phyloP scores from a whole-genome alignment of 2,329 filamentous ascomycete species.

The Talaromyces sp. region DNA sequence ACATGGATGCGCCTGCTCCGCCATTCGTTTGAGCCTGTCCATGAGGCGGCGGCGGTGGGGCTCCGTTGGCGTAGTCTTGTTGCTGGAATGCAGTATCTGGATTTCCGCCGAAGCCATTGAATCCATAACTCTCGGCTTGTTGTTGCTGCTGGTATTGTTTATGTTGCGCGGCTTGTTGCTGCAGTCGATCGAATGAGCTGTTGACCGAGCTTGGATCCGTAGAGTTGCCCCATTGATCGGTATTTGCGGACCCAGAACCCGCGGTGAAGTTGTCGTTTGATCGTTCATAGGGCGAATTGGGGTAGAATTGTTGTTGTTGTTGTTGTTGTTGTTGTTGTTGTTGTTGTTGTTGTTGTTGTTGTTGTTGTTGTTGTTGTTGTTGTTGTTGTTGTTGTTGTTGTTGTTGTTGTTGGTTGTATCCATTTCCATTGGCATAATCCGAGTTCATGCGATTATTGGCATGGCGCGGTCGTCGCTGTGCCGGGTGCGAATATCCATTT shows the following conservation, averaged over 20 bases:
- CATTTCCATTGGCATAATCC: constrained; percentile 24
- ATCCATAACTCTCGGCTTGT: constrained; percentile 62
- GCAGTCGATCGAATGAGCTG: constrained; percentile 76
- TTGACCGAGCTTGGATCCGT: constrained; percentile 93
- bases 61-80: not conserved
- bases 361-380: constrained; percentile 10
- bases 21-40: constrained; percentile 8
- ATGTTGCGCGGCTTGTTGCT: constrained; percentile 41
- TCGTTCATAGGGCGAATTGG: constrained; percentile 62
- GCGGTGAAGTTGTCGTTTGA: constrained; percentile 86
- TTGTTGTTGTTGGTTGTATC: not conserved
- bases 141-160: constrained; percentile 37
- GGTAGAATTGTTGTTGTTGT: constrained; percentile 30
- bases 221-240: constrained; percentile 72
- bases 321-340: not conserved
- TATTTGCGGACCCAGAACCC: constrained; percentile 57
- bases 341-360: not conserved
- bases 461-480: constrained; percentile 29
- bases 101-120: constrained; percentile 41
- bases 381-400: constrained; percentile 12
- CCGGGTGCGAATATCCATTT: constrained; percentile 46
- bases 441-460: constrained; percentile 33
- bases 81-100: constrained; percentile 24
- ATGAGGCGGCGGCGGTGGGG: constrained; percentile 13
- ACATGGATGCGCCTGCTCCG: not conserved